A percentile compares a stretch with the other conserved stretches of the same genome.
These are phyloP conservation scores for Xerocomellus chrysenteron DNA, from an alignment of 768 basidiomycete species.

Conservation along the genomic window DNA sequence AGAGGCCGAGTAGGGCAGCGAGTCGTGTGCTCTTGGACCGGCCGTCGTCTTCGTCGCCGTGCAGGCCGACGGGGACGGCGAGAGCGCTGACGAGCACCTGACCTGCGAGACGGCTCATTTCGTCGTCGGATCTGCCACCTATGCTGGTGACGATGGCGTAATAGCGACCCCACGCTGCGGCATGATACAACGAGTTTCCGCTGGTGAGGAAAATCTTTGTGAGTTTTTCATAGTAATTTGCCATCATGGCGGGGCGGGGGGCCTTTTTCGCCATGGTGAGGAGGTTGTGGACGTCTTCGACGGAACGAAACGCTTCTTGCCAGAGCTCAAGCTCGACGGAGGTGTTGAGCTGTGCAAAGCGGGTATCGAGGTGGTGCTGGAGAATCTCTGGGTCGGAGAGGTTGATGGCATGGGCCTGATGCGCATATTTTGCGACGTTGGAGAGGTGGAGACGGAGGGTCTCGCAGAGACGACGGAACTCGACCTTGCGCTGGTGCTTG, in stretches of 20 bases:
- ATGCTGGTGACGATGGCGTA: conserved; percentile 69
- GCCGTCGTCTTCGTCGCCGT: conserved; percentile 49
- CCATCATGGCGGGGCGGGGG: conserved; percentile 94
- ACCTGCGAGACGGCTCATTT: conserved; percentile 76
- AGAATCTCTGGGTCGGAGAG: conserved; percentile 93
- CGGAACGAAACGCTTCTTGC: conserved; percentile 98
- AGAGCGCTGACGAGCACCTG: conserved; percentile 92
- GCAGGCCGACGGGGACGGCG: conserved; percentile 81
- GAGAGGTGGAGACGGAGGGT: conserved; percentile 92
- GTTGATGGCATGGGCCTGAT: conserved; percentile 93
- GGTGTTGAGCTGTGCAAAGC: conserved; percentile 94
- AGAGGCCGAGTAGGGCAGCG: conserved; percentile 81
- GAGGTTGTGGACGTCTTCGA: conserved; percentile 96
- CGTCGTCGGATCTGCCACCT: conserved; percentile 75
- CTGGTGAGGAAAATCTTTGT: conserved; percentile 96
- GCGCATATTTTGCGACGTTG: conserved; percentile 93
- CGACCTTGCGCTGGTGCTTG: conserved; percentile 90
- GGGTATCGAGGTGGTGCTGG: conserved; percentile 93
- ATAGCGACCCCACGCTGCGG: conserved; percentile 92
- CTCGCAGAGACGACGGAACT: conserved; percentile 95
- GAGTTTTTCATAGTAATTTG: conserved; percentile 97
- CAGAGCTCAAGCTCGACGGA: conserved; percentile 98
- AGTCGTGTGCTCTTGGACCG: conserved; percentile 75
- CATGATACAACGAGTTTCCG: conserved; percentile 92
- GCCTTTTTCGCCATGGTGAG: conserved; percentile 92